Evolutionary conservation across 768 basidiomycete species (phyloP), one percentile per base, ranked within the genome.

Genomic region (Atractiella rhizophila): DNA sequence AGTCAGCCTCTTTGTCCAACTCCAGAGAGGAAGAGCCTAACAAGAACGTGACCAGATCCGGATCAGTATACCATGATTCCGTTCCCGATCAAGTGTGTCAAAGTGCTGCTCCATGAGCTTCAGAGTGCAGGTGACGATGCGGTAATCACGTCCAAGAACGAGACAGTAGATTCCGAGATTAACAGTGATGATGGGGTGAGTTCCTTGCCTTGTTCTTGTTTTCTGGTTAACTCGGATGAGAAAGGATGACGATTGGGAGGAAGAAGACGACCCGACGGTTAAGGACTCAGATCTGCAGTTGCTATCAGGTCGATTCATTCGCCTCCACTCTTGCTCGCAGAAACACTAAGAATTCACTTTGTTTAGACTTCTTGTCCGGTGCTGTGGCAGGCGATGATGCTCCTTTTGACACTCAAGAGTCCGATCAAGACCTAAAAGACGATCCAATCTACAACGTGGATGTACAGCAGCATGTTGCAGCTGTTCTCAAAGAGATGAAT

Each of bases 81-180:
- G 1, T 94, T 98, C 73, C 78, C 75, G 0, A 69, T 82, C 44
- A 94, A 94, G 59, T 82, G 74, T 0, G 66, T 98, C 56, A 96
- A 96, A 57, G 64, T 96, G 19, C 62, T 96, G 16, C 56, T 94
- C 21, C 71, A 72, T 39, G 85, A 94, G 47, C 62, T 94, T 4
- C 75, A 80, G 49, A 70, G n/a, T n/a, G n/a, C n/a, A n/a, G n/a
- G n/a, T n/a, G n/a, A 72, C 11, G 73, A 71, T 34, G 69, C 77
- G 3, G 66, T 69, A 1, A 29, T 15, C 13, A 54, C n/a, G 36
- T 48, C 28, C 16, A 21, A 51, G 3, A 26, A 41, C 20, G 21
- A 26, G 20, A 25, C 40, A n/a, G 40, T 30, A 27, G 38, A 45
- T 39, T 37, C 40, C 36, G 13, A 32, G 24, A 37, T 37, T 25